Percentiles rank a stretch among this genome's conserved stretches.
Conservation (phyloP, 345 rosid species). For the Sonneratia alba region DNA sequence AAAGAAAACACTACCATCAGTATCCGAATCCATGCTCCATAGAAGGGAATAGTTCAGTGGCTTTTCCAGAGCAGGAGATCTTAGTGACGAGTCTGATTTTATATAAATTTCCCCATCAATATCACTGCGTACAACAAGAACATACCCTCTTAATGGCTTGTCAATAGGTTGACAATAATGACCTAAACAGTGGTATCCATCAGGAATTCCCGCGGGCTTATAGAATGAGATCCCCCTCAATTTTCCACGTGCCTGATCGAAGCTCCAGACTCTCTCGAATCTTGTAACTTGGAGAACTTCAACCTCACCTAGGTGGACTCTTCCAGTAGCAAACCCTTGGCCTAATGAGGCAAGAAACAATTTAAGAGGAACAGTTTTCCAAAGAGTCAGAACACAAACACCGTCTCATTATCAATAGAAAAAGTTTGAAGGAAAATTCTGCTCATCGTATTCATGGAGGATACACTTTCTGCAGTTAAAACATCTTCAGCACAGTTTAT, state of each 20-base stretch:
- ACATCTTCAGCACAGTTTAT: neutral
- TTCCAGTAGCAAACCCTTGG: constrained; percentile 54
- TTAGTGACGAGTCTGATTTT: neutral
- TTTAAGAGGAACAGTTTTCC: neutral
- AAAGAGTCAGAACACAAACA: neutral
- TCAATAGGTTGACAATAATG: constrained; percentile 62
- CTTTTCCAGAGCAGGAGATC: constrained; percentile 37
- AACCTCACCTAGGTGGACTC: constrained; percentile 56
- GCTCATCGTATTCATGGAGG: neutral
- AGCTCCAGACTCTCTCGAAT: constrained; percentile 62
- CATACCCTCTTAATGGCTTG: constrained; percentile 54
- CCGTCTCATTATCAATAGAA: neutral
- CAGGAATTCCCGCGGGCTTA: constrained; percentile 54
- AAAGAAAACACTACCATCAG: constrained; percentile 41
- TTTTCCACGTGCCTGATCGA: constrained; percentile 30
- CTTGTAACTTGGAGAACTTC: constrained; percentile 50
- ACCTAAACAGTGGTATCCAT: constrained; percentile 66
- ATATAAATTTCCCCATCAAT: constrained; percentile 6
- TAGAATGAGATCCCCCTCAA: constrained; percentile 47
- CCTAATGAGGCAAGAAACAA: constrained; percentile 34
- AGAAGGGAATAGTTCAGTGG: constrained; percentile 52
- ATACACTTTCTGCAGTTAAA: neutral
- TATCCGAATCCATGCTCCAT: constrained; percentile 37
- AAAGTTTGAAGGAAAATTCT: neutral
- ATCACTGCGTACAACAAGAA: constrained; percentile 49